Evolutionary conservation across 768 basidiomycete species (phyloP), one percentile per base, ranked within the genome.

Genomic region (Calocybe gangraenosa): DNA sequence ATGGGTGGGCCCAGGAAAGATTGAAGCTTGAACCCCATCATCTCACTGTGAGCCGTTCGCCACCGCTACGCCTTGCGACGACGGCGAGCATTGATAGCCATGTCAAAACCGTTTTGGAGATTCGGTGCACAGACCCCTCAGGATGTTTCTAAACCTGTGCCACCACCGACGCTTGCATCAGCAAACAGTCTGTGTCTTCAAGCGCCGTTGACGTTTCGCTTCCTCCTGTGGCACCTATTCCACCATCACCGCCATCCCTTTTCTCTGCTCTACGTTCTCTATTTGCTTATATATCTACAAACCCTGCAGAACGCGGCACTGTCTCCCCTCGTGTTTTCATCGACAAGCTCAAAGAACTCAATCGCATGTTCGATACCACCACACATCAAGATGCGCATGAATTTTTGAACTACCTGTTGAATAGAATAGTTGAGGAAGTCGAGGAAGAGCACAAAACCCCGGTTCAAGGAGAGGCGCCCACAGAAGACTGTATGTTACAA

Each of bases 381-480:
- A 87, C 88, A 78, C 96, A 99, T 62, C 96, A 99, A 62, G 96
- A 99, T 63, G 96, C 96, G 2, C 96, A 98, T 66, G 96, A 99
- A 65, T 98, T 99, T 64, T 73, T 97, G 33, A 96, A 94, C 62
- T 97, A 87, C 66, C 69, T 97, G 20, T 69, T 99, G 44, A 99
- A 99, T 65, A 83, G 76, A 62, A 84, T 99, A 39, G 86, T 92
- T 28, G 95, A 98, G 64, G 93, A 97, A 61, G 79, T 95, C 53
- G 89, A 93, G 58, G 78, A 81, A 49, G 84, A 86, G 47, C 74
- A 65, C 58, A 81, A 71, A 56, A 69, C 60, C 54, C n/a, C 56
- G n/a, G 62, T 66, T 44, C 65, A 65, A 42, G 53, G 51, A 15
- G 58, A 58, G 20, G 56, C 62, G 25, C 69, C 72, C 14, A 71